Base-by-base conservation (phyloP, 139 green algal species). In the Dunaliella primolecta region DNA sequence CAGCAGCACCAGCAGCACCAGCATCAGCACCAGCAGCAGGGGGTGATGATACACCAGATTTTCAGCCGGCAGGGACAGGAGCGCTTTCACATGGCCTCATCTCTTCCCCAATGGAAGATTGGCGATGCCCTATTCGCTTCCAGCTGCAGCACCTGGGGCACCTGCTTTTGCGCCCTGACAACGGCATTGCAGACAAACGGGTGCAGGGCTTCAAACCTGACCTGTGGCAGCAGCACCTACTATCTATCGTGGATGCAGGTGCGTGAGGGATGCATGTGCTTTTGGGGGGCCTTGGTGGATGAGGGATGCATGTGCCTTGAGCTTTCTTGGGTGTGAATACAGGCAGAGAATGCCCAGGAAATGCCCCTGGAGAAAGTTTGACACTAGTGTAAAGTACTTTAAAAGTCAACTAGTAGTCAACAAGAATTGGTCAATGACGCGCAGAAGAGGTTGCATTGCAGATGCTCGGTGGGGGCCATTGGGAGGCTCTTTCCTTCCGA, bases 211-310 rank as follows among this genome's bases (percentile, higher is more conserved):
- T 87, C 81, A 87, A 81, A 55, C 90, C 84, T 2, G 87, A 90
- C 83, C 7, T 29, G 0, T 89, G 86, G 84, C 86, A 90, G 87
- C 77, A 82, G 35, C 15, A 56, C 32, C 83, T 92, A 74, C 87
- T 93, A 80, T 88, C 92, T 78, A 70, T 85, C 0, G 87, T 93
- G 27, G 90, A 93, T 80, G n/a, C 30, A 3, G 88, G 84, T 87
- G 35, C 3, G 56, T 23, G 24, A 32, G 2, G 25, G 2, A n/a
- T n/a, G n/a, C n/a, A n/a, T n/a, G n/a, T n/a, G n/a, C n/a, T n/a
- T n/a, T n/a, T n/a, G n/a, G n/a, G n/a, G n/a, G n/a, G n/a, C n/a
- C n/a, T n/a, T n/a, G n/a, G n/a, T n/a, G n/a, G n/a, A n/a, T n/a
- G n/a, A n/a, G n/a, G n/a, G n/a, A n/a, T n/a, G n/a, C n/a, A n/a